Evolutionary conservation across 768 basidiomycete genomes (phyloP).

Genomic region (Trametes cingulata): DNA sequence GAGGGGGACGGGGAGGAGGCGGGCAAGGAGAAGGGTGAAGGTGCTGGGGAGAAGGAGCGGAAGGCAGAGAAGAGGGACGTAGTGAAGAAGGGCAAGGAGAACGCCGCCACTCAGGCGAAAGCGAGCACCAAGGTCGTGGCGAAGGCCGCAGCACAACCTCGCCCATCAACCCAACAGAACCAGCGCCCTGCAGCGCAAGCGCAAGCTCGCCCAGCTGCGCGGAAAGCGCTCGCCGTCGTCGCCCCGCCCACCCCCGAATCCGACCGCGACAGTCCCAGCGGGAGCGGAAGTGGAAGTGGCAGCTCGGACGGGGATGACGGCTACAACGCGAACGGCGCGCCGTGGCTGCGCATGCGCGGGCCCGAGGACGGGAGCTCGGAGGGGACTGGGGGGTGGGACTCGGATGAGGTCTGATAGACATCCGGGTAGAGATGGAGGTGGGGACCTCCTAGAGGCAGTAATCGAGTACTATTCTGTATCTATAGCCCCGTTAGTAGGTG

Average conservation of each 20-base stretch:
- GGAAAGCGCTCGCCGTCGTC: not conserved
- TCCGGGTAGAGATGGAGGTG: too few relatives aligned
- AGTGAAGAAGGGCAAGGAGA: not conserved
- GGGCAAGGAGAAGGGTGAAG: not conserved
- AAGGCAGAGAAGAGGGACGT: not conserved
- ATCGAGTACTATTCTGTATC: too few relatives aligned
- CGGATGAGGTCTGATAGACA: not conserved
- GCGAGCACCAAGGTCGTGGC: not conserved
- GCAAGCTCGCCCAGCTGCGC: not conserved
- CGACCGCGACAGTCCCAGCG: not conserved
- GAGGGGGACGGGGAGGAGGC: slow-evolving; percentile 6
- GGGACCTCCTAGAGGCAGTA: too few relatives aligned
- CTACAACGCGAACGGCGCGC: not conserved
- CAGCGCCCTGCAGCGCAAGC: not conserved
- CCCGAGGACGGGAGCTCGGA: slow-evolving; percentile 2
- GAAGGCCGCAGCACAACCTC: not conserved
- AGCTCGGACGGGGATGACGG: slow-evolving; percentile 8
- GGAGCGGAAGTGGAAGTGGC: not conserved
- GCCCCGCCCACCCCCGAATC: not conserved
- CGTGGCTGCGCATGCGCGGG: slow-evolving; percentile 10
- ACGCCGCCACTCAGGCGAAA: not conserved
- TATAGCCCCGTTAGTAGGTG: too few relatives aligned
- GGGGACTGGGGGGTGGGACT: not conserved
- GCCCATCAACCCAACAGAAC: not conserved
- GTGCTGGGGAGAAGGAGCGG: slow-evolving; percentile 3